Evolutionary conservation across 176 grass and related monocot species (phyloP).

Genomic region (Luzula sylvatica): DNA sequence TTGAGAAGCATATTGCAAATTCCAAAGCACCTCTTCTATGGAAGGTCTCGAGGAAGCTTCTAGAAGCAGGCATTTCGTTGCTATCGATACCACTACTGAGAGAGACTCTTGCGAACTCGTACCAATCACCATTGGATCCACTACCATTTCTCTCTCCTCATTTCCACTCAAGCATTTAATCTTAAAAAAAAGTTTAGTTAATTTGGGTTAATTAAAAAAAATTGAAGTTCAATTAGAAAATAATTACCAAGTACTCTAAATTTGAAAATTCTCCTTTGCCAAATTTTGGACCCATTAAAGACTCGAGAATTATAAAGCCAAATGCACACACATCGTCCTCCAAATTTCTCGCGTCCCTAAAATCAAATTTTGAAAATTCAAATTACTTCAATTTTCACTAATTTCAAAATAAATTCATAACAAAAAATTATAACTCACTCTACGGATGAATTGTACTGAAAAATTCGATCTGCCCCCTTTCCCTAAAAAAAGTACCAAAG

Average conservation of each 20-base stretch:
- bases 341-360: constrained; percentile 37
- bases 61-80: constrained; percentile 48
- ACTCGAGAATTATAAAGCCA: constrained; percentile 75
- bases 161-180: constrained; percentile 29
- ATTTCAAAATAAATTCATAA: too few species aligned
- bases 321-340: constrained; percentile 78
- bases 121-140: constrained; percentile 46
- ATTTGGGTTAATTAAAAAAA: neutral
- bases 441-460: constrained; percentile 29
- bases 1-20: constrained; percentile 78
- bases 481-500: neutral
- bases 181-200: constrained; percentile 24
- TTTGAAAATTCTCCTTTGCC: constrained; percentile 33
- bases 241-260: constrained; percentile 59
- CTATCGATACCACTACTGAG: constrained; percentile 66
- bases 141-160: constrained; percentile 35
- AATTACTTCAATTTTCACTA: too few species aligned
- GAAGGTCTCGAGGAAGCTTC: constrained; percentile 55
- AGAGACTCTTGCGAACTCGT: constrained; percentile 78
- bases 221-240: constrained; percentile 2
- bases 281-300: constrained; percentile 50
- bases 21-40: constrained; percentile 92
- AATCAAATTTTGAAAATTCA: constrained; percentile 2
- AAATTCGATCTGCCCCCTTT: constrained; percentile 32
- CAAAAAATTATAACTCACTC: too few species aligned